A percentile compares a stretch with the other conserved stretches of the same genome.
phyloP scores from a whole-genome alignment of 257 asterid genomes.

The Echites panduratus region DNA sequence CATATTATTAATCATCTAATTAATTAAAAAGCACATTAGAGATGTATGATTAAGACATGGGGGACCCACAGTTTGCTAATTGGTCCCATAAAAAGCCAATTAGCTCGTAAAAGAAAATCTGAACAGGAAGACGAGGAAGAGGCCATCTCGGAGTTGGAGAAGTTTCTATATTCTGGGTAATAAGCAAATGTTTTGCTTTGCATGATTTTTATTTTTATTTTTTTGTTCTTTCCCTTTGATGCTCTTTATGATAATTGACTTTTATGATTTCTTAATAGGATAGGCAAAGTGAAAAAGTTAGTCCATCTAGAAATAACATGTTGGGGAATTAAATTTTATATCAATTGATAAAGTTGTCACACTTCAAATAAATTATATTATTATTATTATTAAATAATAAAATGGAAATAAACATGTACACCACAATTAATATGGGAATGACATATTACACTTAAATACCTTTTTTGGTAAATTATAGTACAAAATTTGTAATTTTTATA shows the following conservation, averaged over 20 bases:
- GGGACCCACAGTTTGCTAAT: constrained; percentile 28
- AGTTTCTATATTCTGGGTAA: too few relatives aligned
- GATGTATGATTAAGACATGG: constrained; percentile 27
- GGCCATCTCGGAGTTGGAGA: constrained; percentile 2
- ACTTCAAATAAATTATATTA: too few relatives aligned
- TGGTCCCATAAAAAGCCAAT: constrained; percentile 18
- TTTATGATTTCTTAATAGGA: constrained; percentile 30
- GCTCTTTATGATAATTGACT: constrained; percentile 14
- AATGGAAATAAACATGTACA: too few relatives aligned
- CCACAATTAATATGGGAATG: too few relatives aligned
- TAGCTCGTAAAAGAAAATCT: constrained; percentile 25
- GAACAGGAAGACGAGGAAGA: constrained; percentile 15
- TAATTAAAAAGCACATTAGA: constrained; percentile 2
- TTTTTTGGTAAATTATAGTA: too few relatives aligned
- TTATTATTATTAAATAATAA: too few relatives aligned
- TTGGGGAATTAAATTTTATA: too few relatives aligned
- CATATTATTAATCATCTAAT: constrained; percentile 1
- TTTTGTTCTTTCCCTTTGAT: too few relatives aligned
- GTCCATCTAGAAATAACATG: neutral
- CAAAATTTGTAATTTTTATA: too few relatives aligned
- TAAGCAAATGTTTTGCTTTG: neutral
- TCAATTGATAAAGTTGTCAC: too few relatives aligned
- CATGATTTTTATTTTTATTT: constrained; percentile 5
- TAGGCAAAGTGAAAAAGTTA: constrained; percentile 27
- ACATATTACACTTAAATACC: too few relatives aligned